These are phyloP conservation scores for Penicillium paxilli DNA, from an alignment of 495 filamentous ascomycete genomes.

Conservation along the genomic window DNA sequence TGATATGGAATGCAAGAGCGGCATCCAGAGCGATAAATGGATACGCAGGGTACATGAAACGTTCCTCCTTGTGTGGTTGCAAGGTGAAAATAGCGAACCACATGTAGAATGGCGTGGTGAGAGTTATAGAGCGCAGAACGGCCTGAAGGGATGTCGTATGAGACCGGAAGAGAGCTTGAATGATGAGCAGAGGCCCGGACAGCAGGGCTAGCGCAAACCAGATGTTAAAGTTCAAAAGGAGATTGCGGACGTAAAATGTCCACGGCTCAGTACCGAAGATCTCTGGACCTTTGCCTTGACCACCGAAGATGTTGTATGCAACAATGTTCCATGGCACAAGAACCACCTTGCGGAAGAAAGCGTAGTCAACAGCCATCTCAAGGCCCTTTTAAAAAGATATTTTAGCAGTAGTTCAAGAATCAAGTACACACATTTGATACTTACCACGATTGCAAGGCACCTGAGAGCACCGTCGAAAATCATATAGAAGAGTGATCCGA, in stretches of 20 bases:
- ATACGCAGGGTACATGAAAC: constrained; percentile 98
- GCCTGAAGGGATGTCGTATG: constrained; percentile 44
- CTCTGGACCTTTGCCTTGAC: constrained; percentile 73
- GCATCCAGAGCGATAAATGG: constrained; percentile 91
- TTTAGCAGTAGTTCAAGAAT: constrained; percentile 20
- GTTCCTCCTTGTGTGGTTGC: constrained; percentile 96
- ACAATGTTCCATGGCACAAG: constrained; percentile 91
- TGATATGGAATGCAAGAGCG: constrained; percentile 77
- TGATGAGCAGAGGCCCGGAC: constrained; percentile 60
- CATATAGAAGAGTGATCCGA: constrained; percentile 55
- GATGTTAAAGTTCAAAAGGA: constrained; percentile 91
- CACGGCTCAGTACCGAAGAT: constrained; percentile 97
- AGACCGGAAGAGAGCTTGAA: constrained; percentile 47
- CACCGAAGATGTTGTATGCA: constrained; percentile 90
- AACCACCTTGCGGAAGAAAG: constrained; percentile 77
- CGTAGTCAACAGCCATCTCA: constrained; percentile 68
- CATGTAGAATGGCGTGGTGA: constrained; percentile 84
- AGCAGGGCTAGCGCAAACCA: constrained; percentile 86
- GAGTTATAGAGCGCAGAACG: constrained; percentile 68
- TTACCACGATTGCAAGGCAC: constrained; percentile 69
- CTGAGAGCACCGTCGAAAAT: constrained; percentile 66
- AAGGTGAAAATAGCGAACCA: constrained; percentile 91
- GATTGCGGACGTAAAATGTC: constrained; percentile 93
- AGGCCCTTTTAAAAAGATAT: constrained; percentile 42
- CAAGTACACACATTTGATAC: constrained; percentile 23